Base-by-base conservation (phyloP, 345 rosid genomes). In the Combretum micranthum region DNA sequence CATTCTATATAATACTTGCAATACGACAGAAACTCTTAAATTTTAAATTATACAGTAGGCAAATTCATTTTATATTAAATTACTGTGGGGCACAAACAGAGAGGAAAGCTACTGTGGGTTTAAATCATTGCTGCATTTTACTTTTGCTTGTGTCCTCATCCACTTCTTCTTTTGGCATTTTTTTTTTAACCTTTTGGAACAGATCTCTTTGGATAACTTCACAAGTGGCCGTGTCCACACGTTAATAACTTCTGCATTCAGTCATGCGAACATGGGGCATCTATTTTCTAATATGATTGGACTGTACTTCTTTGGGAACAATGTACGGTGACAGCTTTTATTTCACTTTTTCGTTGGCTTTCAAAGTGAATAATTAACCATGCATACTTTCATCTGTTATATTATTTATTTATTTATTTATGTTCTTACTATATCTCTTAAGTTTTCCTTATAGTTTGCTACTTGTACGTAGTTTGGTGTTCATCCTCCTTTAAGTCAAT, bases 161-260 rank as follows among this genome's bases (percentile, higher is more conserved):
- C 58, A 44, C 48, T 57, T 50, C 49, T 70, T 47, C 53, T 70
- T 56, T 69, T 66, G 32, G n/a, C n/a, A n/a, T n/a, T n/a, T n/a
- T n/a, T n/a, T n/a, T n/a, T n/a, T n/a, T n/a, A n/a, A n/a, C n/a
- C n/a, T n/a, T 32, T 14, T 65, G 75, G 39, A 4, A 69, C 89
- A 93, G 99, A 74, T 88, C 58, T 93, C 97, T 12, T 49, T 92
- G 60, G 94, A 93, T 58, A 85, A 93, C 57, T 17, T 89, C 65
- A 74, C 50, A 65, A 72, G 70, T 56, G 91, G 94, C 20, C 87
- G 76, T 50, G 12, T 89, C 60, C 91, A 86, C 64, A 84, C 86
- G 2, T 44, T 85, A 64, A 66, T 89, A 65, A 86, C 96, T 61
- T 85, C 87, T 45, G 96, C 97, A 44, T 89, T 93, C 78, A 89